Evolutionary conservation across 305 asterid genomes (phyloP), one percentile per base, ranked within the genome.

Genomic region (Rubia tinctorum): DNA sequence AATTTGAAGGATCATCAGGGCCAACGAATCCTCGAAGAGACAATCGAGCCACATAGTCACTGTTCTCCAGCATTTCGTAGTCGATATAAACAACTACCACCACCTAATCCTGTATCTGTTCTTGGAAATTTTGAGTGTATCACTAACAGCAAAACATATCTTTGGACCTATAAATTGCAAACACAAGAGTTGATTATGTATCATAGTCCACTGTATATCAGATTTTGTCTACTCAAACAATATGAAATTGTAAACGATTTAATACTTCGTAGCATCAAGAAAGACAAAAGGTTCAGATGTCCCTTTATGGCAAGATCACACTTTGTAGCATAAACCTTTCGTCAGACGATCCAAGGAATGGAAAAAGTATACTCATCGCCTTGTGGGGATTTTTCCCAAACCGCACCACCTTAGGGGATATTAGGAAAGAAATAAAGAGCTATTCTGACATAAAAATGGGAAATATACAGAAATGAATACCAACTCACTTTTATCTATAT

Each of bases 381-480:
- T 93, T 93, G 89, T 93, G 98, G 0, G 98, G 98, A 82, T 93
- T 93, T 66, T 90, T 86, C 80, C 91, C 75, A 79, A 93, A 91
- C 30, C 92, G 92, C 96, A 91, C 84, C 74, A 93, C 85, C 98
- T 93, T 79, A 53, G 15, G 60, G 73, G 71, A 75, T 27, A 23
- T 17, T 55, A 53, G 11, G 14, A 27, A 60, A 43, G 55, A 73
- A 45, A 23, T 42, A 78, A 71, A 40, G 40, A 49, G 23, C 15
- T 42, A 39, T n/a, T 13, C 42, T 27, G 18, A 37, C 2, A 17
- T 1, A 8, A 56, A 34, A 4, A 42, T 34, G 39, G 17, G 51
- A 66, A 58, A 23, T 44, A 34, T 53, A 25, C 1, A 9, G 25
- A 3, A 37, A 44, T 12, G 56, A 40, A 0, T 63, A 39, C 73